Evolutionary conservation across 2,329 filamentous ascomycete species (phyloP), one percentile per base, ranked within the genome.

Genomic region (Laburnicola sp.): DNA sequence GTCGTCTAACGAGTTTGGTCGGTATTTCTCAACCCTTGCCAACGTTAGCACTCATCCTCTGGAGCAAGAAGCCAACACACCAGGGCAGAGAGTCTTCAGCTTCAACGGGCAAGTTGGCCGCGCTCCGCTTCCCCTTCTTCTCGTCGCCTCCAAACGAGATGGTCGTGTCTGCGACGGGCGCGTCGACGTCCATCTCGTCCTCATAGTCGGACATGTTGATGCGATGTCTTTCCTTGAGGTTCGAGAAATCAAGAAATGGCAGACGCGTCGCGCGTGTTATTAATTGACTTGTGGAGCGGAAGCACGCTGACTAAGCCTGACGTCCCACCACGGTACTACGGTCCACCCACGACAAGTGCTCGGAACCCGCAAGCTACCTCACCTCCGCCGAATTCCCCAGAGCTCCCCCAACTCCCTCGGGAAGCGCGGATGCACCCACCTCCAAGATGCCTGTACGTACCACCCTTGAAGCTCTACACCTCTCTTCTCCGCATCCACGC

Each of bases 61-160:
- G 4, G 8, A 10, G 11, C 9, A 0, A 2, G 0, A 6, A 0
- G 1, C 11, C 34, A 4, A 3, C 4, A 51, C 70, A 95, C 93
- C 94, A 99, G 76, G 94, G 94, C 16, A 99, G 75, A 58, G 87
- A 92, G 72, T 99, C 94, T 73, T 96, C 90, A 43, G 92, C 91
- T 74, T 96, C 91, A 4, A 99, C 86, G 0, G 94, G 94, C 43
- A 99, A 79, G 70, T 99, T 96, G 34, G 93, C 93, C 41, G 90
- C 90, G 64, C 88, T 93, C 65, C 91, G 84, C 76, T 97, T 97
- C 71, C 93, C 92, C 74, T 97, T 96, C 58, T 81, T 84, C 61
- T 85, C 84, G 56, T 89, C 86, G 25, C 89, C 87, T 49, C 86
- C 88, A 75, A 97, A 97, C 50, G 80, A 75, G 45, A 87, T 78